A percentile compares a stretch with the other conserved stretches of the same genome.
These are phyloP conservation scores for Aristolochia contorta DNA, from an alignment of 164 flowering plant genomes.

Conservation along the genomic window DNA sequence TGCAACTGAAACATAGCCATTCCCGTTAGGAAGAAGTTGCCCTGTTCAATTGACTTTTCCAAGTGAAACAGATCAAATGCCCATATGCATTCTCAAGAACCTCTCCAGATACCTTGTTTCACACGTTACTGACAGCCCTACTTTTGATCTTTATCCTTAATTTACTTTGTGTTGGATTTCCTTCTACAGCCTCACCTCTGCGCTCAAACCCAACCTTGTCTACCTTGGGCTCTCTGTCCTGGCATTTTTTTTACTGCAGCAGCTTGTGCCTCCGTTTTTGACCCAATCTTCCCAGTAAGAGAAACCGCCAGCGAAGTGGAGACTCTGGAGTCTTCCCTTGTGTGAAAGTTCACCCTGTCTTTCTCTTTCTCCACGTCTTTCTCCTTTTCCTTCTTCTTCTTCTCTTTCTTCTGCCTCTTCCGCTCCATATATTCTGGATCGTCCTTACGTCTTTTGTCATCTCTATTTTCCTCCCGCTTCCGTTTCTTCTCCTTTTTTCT, in stretches of 20 bases:
- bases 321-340: slow-evolving; percentile 1
- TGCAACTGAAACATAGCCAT: too few relatives aligned
- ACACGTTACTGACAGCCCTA: background rate
- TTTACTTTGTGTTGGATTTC: slow-evolving; percentile 7
- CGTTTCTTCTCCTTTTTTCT: slow-evolving; percentile 52
- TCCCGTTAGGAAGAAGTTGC: too few relatives aligned
- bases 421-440: slow-evolving; percentile 64
- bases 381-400: slow-evolving; percentile 61
- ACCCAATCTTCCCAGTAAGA: background rate
- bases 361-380: slow-evolving; percentile 44
- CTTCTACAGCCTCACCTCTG: slow-evolving; percentile 19
- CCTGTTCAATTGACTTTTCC: too few relatives aligned
- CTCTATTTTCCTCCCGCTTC: slow-evolving; percentile 31
- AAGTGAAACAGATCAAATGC: too few relatives aligned
- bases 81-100: too few relatives aligned
- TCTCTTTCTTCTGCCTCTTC: slow-evolving; percentile 76
- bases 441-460: slow-evolving; percentile 31
- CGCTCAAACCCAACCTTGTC: background rate
- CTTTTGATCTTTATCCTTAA: slow-evolving; percentile 12
- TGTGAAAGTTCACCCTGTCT: slow-evolving; percentile 20
- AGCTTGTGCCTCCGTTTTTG: background rate
- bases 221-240: background rate
- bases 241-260: background rate
- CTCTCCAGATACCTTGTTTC: background rate
- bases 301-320: background rate